Base-by-base conservation (phyloP, 2,329 filamentous ascomycete genomes). In the Diplodia corticola region DNA sequence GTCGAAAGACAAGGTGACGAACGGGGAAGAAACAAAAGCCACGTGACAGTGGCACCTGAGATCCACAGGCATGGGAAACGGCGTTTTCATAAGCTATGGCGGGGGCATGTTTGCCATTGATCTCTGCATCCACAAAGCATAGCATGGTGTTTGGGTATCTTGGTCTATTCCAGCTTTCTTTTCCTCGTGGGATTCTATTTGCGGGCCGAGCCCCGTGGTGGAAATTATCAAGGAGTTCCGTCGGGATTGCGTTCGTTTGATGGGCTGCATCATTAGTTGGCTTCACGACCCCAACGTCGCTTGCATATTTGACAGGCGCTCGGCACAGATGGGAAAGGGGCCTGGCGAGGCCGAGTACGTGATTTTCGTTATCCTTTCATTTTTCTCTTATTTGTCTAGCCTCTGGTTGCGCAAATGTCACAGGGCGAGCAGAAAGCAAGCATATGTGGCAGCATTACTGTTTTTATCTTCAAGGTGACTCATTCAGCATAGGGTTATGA, bases 101-200 rank as follows among this genome's bases (percentile, higher is more conserved):
- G 64, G 53, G 40, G 64, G 51, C 35, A 66, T 63, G 40, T 53
- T 61, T 48, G 51, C 51, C 55, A 61, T 63, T 54, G 30, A 51
- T 60, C 60, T 63, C 22, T 65, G 64, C 64, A 65, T 65, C 54
- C 33, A 59, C 54, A 59, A 46, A 60, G 64, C 64, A 65, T 65
- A 61, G 57, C 57, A 61, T 49, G 57, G 57, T 61, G 57, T 61
- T 61, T 63, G 60, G 60, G 60, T 40, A 63, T 63, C 22, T 63
- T 37, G 46, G 54, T 60, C 28, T 22, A 15, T 44, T 61, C 24
- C 28, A 49, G 49, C 24, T 35, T 46, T 30, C 35, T n/a, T 63
- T 63, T 50, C 26, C 40, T 48, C 30, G n/a, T 46, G 37, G 24
- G 26, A 17, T 48, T 44, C 6, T 24, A 33, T 48, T 44, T 15